Evolutionary conservation across 2,329 filamentous ascomycete species (phyloP).

Genomic region (Magnaporthiopsis rhizophila): DNA sequence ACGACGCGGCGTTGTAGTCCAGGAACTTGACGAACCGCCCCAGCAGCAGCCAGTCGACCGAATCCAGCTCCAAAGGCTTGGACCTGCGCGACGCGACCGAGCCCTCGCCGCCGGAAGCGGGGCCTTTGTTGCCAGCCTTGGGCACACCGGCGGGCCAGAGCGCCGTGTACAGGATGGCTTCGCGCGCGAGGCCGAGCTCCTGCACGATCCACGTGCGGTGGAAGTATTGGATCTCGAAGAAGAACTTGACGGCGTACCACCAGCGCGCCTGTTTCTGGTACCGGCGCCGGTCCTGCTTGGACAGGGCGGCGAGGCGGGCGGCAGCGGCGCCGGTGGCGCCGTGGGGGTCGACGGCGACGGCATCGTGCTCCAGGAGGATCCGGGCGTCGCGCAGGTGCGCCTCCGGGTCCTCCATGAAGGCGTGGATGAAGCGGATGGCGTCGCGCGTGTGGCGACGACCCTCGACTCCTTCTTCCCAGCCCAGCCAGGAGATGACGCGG

Average conservation of each 20-base stretch:
- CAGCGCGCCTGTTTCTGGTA: conserved; percentile 11
- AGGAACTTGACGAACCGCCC: conserved; percentile 11
- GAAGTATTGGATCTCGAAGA: conserved; percentile 13
- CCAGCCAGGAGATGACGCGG: conserved; percentile 14
- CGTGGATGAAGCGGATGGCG: conserved; percentile 13
- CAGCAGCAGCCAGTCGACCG: conserved; percentile 11
- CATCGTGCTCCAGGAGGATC: conserved; percentile 11
- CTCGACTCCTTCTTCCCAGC: conserved; percentile 12
- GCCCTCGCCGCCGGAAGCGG: neutral
- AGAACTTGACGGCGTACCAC: conserved; percentile 12
- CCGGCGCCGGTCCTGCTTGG: conserved; percentile 7
- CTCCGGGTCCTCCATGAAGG: conserved; percentile 12
- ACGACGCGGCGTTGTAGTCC: conserved; percentile 11
- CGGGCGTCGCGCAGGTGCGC: conserved; percentile 10
- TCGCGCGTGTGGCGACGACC: conserved; percentile 9
- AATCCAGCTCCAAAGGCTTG: conserved; percentile 9
- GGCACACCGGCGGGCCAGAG: conserved; percentile 7
- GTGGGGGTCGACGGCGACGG: neutral
- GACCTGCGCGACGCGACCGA: neutral
- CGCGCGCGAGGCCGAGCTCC: conserved; percentile 15
- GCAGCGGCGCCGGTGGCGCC: neutral
- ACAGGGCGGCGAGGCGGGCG: conserved; percentile 9
- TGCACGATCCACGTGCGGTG: conserved; percentile 17
- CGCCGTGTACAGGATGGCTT: conserved; percentile 11
- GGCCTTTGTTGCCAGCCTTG: neutral